A percentile compares a stretch with the other conserved stretches of the same genome.
These are phyloP conservation scores for Eimeria mitis DNA, from an alignment of 169 alveolate species.

Conservation along the genomic window DNA sequence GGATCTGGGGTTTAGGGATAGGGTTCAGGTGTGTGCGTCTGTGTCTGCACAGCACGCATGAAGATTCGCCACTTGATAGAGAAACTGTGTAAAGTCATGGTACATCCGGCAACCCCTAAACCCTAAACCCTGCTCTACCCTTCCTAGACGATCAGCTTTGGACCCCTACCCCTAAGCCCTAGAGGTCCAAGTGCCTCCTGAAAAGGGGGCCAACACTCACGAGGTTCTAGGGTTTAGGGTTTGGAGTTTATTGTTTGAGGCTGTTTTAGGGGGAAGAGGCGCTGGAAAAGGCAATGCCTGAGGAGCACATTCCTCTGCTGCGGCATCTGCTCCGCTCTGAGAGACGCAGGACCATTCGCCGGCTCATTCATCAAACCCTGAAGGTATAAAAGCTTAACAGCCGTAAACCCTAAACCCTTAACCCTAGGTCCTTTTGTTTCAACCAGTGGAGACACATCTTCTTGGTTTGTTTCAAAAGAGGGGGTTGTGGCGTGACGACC, in stretches of 20 bases:
- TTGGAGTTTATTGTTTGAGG: background rate
- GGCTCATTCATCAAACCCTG: slow-evolving; percentile 19
- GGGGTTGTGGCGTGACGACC: background rate
- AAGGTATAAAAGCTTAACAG: background rate
- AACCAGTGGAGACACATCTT: background rate
- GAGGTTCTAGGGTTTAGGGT: slow-evolving; percentile 4
- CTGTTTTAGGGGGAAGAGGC: slow-evolving; percentile 30
- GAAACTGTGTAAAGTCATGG: slow-evolving; percentile 59
- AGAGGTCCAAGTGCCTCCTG: background rate
- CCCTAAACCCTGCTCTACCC: background rate
- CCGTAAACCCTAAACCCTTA: slow-evolving; percentile 20
- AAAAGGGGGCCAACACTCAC: background rate
- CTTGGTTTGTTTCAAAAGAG: background rate
- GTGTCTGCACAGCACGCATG: slow-evolving; percentile 32
- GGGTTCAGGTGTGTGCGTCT: slow-evolving; percentile 3
- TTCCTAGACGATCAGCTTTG: background rate
- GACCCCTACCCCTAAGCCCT: background rate
- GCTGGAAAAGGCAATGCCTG: slow-evolving; percentile 14
- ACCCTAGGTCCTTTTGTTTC: background rate
- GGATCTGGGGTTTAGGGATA: background rate
- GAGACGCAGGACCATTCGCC: slow-evolving; percentile 13
- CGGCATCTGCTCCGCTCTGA: slow-evolving; percentile 23
- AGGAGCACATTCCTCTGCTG: slow-evolving; percentile 47
- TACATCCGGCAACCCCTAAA: background rate
- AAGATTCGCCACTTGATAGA: slow-evolving; percentile 63